Conservation (phyloP, 2,329 filamentous ascomycete genomes). For the Exophiala xenobiotica region DNA sequence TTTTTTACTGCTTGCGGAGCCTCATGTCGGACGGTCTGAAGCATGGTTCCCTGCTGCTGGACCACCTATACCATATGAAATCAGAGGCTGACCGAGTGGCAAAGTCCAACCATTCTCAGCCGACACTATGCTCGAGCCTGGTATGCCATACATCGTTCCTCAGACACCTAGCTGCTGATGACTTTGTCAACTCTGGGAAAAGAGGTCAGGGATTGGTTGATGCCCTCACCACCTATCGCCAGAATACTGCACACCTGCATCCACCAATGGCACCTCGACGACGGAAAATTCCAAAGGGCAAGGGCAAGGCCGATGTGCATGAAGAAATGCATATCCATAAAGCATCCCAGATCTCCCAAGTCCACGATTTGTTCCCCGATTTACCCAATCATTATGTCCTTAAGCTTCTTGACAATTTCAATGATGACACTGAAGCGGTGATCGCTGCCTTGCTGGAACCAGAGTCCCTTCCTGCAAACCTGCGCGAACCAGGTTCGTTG, state of each 20-base stretch:
- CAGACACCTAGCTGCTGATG: conserved; percentile 39
- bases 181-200: conserved; percentile 38
- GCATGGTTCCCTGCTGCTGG: conserved; percentile 72
- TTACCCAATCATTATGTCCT: conserved; percentile 80
- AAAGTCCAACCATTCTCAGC: conserved; percentile 39
- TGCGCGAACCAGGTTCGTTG: conserved; percentile 46
- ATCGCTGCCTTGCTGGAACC: conserved; percentile 75
- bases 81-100: conserved; percentile 64
- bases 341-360: conserved; percentile 79
- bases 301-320: conserved; percentile 38
- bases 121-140: conserved; percentile 75
- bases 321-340: conserved; percentile 70
- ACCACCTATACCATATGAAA: conserved; percentile 81
- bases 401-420: conserved; percentile 75
- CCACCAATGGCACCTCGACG: conserved; percentile 42
- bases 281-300: conserved; percentile 42
- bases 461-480: conserved; percentile 67
- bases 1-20: conserved; percentile 72
- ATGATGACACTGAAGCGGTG: conserved; percentile 73
- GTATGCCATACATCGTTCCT: conserved; percentile 78
- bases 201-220: conserved; percentile 42
- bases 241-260: conserved; percentile 40
- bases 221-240: conserved; percentile 41
- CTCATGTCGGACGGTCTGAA: conserved; percentile 65
- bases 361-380: conserved; percentile 92